Percentiles rank a stretch among this genome's conserved stretches.
These are phyloP conservation scores for Veloboletus limbatus DNA, from an alignment of 1,284 basidiomycete genomes.

Conservation along the genomic window DNA sequence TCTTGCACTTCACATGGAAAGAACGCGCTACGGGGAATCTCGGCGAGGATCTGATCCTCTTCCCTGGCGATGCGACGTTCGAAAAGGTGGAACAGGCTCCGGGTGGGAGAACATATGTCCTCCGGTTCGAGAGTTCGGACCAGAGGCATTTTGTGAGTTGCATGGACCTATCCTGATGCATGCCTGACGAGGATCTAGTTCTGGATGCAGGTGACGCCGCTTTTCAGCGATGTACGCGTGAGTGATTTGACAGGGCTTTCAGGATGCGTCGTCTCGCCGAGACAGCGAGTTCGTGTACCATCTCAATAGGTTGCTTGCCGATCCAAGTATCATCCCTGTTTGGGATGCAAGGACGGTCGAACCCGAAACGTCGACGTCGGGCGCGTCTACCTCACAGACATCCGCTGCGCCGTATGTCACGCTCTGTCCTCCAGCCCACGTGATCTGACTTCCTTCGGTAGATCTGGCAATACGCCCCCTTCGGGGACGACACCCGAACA, in stretches of 20 bases:
- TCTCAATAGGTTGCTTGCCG: conserved; percentile 63
- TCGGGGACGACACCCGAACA: conserved; percentile 49
- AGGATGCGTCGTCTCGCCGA: conserved; percentile 67
- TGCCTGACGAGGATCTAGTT: conserved; percentile 46
- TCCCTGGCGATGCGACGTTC: conserved; percentile 77
- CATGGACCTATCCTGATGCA: background rate
- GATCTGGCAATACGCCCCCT: conserved; percentile 6
- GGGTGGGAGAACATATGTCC: conserved; percentile 67
- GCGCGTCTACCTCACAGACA: conserved; percentile 33
- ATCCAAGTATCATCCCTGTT: conserved; percentile 56
- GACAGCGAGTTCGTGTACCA: conserved; percentile 71
- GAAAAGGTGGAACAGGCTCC: conserved; percentile 59
- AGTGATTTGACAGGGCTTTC: conserved; percentile 9
- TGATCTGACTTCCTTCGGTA: background rate
- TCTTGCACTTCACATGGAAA: conserved; percentile 77
- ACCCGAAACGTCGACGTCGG: conserved; percentile 38
- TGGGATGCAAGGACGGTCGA: conserved; percentile 46
- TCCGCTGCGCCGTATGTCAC: conserved; percentile 20
- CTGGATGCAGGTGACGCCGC: conserved; percentile 70
- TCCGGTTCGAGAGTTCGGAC: conserved; percentile 78
- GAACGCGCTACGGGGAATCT: conserved; percentile 56
- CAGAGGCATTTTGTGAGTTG: conserved; percentile 75
- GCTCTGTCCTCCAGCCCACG: background rate
- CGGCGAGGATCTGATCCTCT: conserved; percentile 77
- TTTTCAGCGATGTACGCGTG: background rate